Percentiles rank a stretch among this genome's conserved stretches.
Conservation (phyloP, 164 flowering plant genomes). For the Echeveria elegans region DNA sequence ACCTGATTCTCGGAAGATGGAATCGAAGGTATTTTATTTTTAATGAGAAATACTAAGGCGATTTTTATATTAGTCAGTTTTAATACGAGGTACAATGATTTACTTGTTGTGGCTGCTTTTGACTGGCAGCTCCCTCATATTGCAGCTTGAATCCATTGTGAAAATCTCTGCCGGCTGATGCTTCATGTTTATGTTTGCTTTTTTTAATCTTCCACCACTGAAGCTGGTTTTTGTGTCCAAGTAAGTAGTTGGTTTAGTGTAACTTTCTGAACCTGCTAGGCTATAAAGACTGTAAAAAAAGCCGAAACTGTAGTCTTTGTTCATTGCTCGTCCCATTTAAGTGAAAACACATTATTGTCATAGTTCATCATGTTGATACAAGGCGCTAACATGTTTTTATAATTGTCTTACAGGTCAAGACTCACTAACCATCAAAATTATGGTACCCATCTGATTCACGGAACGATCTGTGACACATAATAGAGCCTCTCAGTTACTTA, state of each 20-base stretch:
- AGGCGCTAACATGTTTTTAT: neutral
- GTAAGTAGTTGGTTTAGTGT: neutral
- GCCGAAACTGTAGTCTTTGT: neutral
- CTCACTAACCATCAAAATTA: neutral
- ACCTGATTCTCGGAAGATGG: neutral
- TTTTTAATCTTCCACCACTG: neutral
- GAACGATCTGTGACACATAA: neutral
- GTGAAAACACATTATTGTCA: no score
- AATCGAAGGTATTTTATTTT: neutral
- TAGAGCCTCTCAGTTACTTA: neutral
- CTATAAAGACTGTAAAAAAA: neutral
- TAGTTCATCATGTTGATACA: no score
- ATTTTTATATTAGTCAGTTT: neutral
- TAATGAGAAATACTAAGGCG: neutral
- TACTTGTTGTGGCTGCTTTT: neutral
- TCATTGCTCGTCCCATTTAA: neutral
- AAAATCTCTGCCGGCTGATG: neutral
- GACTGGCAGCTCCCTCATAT: neutral
- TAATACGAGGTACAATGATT: neutral
- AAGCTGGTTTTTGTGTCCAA: slow-evolving; percentile 6
- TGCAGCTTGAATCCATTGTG: neutral
- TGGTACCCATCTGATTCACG: neutral
- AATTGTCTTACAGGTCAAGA: neutral
- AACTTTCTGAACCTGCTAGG: neutral
- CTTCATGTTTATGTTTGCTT: no score